Evolutionary conservation across 106 monocot genomes (phyloP).

Genomic region (Allium sativum): DNA sequence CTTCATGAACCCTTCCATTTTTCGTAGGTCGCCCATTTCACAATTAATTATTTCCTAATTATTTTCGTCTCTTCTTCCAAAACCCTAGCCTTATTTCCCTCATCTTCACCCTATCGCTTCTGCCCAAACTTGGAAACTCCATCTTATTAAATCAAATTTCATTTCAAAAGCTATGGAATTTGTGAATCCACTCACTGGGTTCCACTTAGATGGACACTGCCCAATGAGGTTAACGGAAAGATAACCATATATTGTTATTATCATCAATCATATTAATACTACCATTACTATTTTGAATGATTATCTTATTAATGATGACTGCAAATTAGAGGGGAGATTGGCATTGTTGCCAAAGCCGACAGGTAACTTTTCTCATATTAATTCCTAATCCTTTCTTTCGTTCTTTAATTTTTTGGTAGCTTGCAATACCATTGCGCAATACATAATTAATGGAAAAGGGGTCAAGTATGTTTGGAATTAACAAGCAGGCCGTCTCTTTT

Average conservation of each 20-base stretch:
- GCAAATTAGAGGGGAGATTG: conserved; percentile 63
- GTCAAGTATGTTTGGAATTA: not conserved
- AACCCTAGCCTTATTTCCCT: too few species aligned
- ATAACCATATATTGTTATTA: not conserved
- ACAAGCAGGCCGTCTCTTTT: conserved; percentile 68
- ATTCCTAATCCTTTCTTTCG: not conserved
- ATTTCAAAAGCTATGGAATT: conserved; percentile 47
- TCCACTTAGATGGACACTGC: conserved; percentile 80
- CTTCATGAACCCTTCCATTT: too few species aligned
- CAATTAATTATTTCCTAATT: too few species aligned
- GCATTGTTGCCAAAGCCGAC: conserved; percentile 69
- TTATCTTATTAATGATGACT: not conserved
- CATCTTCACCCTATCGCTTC: too few species aligned
- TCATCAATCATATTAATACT: not conserved
- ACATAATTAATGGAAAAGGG: not conserved
- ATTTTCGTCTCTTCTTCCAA: too few species aligned
- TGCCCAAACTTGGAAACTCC: too few species aligned
- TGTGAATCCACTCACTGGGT: conserved; percentile 62
- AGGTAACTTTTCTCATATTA: conserved; percentile 33
- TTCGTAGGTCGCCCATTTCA: too few species aligned
- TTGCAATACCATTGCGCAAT: not conserved
- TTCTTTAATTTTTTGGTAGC: not conserved
- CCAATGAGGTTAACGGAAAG: conserved; percentile 45
- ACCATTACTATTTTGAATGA: too few species aligned
- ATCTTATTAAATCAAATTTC: not conserved